phyloP scores from a whole-genome alignment of 768 basidiomycete species.

The Heimioporus sp. region DNA sequence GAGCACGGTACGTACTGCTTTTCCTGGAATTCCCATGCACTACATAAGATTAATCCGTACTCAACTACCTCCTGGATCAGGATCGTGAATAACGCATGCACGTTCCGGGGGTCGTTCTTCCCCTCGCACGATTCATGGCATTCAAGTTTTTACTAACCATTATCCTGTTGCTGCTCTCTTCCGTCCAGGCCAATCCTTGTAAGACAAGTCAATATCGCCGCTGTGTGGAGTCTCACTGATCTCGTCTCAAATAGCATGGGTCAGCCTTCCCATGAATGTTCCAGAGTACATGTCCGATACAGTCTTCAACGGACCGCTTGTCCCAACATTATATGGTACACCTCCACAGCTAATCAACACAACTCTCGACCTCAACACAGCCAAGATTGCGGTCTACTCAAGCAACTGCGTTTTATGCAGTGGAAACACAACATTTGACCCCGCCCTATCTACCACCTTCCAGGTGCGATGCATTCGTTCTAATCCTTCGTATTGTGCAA shows the following conservation, averaged over 20 bases:
- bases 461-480: conserved; percentile 5
- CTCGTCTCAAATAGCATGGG: conserved; percentile 9
- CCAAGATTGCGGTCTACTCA: conserved; percentile 20
- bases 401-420: conserved; percentile 19
- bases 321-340: conserved; percentile 16
- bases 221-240: background rate
- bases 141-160: background rate
- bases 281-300: conserved; percentile 8
- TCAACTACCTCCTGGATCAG: no score
- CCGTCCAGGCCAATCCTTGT: conserved; percentile 2
- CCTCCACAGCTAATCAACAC: conserved; percentile 15
- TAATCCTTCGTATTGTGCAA: background rate
- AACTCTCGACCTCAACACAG: conserved; percentile 17
- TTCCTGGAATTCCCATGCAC: no score
- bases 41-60: no score
- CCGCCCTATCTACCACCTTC: conserved; percentile 12
- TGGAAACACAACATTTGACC: conserved; percentile 16
- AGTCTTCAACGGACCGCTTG: conserved; percentile 14
- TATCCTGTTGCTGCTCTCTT: background rate
- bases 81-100: background rate
- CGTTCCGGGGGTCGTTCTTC: background rate
- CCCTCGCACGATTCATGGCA: background rate
- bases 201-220: background rate
- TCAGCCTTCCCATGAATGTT: conserved; percentile 15
- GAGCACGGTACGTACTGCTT: background rate